These are phyloP conservation scores for Aspergillus novofumigatus DNA, from an alignment of 2,329 filamentous ascomycete genomes.

Conservation along the genomic window DNA sequence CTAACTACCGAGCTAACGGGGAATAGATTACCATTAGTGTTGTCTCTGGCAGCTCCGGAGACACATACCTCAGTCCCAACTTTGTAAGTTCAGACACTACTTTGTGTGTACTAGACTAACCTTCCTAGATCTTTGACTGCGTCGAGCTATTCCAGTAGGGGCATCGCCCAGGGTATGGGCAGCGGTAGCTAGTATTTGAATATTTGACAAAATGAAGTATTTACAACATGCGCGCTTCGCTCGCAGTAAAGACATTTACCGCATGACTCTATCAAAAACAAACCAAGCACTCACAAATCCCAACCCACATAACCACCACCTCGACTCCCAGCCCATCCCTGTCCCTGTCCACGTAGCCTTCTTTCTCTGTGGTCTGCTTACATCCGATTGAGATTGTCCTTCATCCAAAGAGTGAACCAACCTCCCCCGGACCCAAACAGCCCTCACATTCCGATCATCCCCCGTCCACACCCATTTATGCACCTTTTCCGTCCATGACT, in stretches of 20 bases:
- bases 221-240: no score
- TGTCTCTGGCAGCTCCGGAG: conserved; percentile 56
- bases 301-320: conserved; percentile 2
- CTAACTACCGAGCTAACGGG: neutral
- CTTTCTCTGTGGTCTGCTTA: neutral
- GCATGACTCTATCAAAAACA: conserved; percentile 2
- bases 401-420: conserved; percentile 60
- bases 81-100: conserved; percentile 23
- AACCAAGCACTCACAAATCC: conserved; percentile 1
- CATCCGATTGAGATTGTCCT: neutral
- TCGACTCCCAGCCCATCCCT: neutral
- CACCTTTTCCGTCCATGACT: conserved; percentile 78
- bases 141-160: conserved; percentile 27
- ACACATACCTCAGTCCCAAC: conserved; percentile 56
- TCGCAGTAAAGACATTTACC: neutral
- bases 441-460: conserved; percentile 83
- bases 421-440: conserved; percentile 83
- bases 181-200: neutral
- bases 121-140: conserved; percentile 25
- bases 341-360: neutral
- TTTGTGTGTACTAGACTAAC: neutral
- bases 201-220: neutral
- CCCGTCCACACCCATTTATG: conserved; percentile 95
- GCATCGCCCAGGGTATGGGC: neutral
- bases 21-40: conserved; percentile 52